These are phyloP conservation scores for Diospyros kaki DNA, from an alignment of 148 eudicot genomes.

Conservation along the genomic window DNA sequence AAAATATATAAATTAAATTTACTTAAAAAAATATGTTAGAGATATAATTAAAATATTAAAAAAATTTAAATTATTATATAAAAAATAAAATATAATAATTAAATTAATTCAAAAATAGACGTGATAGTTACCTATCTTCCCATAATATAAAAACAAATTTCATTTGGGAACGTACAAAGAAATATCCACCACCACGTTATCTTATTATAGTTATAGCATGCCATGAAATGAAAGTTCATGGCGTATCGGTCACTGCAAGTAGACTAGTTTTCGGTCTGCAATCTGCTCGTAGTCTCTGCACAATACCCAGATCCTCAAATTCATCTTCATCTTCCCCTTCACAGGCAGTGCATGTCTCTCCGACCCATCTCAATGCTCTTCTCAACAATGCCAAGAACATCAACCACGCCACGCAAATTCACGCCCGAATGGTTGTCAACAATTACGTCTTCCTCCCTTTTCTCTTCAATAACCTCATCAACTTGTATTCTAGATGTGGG, in stretches of 20 bases:
- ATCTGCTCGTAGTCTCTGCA: not conserved
- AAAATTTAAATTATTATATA: no score
- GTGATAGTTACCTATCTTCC: no score
- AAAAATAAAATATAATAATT: no score
- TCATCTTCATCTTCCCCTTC: conserved; percentile 16
- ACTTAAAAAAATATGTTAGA: no score
- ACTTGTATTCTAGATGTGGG: conserved; percentile 46
- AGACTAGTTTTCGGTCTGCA: not conserved
- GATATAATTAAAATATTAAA: no score
- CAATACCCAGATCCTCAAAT: not conserved
- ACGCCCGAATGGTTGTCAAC: conserved; percentile 38
- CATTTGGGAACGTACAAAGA: no score
- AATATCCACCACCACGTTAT: no score
- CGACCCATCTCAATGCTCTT: conserved; percentile 43
- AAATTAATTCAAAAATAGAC: no score
- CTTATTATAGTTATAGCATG: no score
- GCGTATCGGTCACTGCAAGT: not conserved
- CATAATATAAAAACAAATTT: no score
- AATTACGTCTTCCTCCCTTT: conserved; percentile 28
- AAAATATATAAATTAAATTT: no score
- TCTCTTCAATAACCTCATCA: conserved; percentile 40
- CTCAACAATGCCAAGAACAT: conserved; percentile 32
- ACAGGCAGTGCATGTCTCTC: conserved; percentile 13
- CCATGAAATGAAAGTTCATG: no score
- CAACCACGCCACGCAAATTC: conserved; percentile 44